Percentiles rank a stretch among this genome's conserved stretches.
Evolutionary conservation across 106 monocot genomes (phyloP).

Genomic region (Xerophyta viscosa): DNA sequence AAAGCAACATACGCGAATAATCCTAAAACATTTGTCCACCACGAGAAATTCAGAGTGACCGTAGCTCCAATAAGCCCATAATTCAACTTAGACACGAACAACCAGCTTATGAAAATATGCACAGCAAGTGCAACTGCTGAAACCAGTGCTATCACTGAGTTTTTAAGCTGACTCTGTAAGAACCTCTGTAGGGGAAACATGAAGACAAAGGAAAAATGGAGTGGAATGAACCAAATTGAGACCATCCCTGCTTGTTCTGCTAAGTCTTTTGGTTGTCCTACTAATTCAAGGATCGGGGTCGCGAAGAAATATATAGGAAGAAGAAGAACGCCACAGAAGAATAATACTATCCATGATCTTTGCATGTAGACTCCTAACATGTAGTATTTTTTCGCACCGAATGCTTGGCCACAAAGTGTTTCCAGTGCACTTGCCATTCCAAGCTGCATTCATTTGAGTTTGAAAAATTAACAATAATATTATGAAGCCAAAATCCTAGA

Average conservation of each 20-base stretch:
- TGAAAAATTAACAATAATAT: too few relatives aligned
- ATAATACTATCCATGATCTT: constrained; percentile 5
- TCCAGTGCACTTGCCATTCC: constrained; percentile 13
- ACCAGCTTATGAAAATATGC: constrained; percentile 5
- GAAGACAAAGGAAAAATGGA: constrained; percentile 4
- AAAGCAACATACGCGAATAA: neutral
- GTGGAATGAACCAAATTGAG: constrained; percentile 1
- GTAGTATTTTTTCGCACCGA: constrained; percentile 4
- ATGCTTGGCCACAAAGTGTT: constrained; percentile 7
- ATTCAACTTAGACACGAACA: neutral
- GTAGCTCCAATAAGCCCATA: constrained; percentile 1
- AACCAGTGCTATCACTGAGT: neutral
- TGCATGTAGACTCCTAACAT: constrained; percentile 11
- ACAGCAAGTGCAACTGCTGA: neutral
- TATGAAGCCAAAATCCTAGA: too few relatives aligned
- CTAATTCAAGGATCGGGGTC: neutral
- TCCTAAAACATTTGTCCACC: neutral
- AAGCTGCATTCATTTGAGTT: too few relatives aligned
- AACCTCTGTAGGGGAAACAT: constrained; percentile 4
- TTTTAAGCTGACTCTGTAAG: constrained; percentile 3
- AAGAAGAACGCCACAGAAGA: neutral
- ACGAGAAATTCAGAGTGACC: constrained; percentile 3
- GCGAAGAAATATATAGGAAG: constrained; percentile 13
- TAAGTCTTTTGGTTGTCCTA: neutral
- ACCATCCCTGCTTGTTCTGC: neutral